phyloP scores from a whole-genome alignment of 2,329 filamentous ascomycete species.

The Aspergillus sp. region DNA sequence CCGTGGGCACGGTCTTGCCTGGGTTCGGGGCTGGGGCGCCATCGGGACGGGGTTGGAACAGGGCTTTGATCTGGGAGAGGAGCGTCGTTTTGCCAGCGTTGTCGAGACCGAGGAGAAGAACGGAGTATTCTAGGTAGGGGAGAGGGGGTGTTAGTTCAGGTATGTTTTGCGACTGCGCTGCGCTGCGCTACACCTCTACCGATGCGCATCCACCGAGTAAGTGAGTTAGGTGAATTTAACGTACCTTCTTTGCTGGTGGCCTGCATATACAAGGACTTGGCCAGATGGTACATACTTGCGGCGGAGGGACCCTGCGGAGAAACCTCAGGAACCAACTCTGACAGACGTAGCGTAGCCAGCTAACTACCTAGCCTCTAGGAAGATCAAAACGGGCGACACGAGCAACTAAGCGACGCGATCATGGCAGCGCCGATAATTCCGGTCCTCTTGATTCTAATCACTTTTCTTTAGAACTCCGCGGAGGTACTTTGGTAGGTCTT shows the following conservation, averaged over 20 bases:
- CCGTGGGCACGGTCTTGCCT: constrained; percentile 87
- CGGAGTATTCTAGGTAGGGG: constrained; percentile 75
- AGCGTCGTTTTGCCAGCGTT: constrained; percentile 98
- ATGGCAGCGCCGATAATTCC: constrained; percentile 20
- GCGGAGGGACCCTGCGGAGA: constrained; percentile 18
- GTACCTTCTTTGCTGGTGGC: constrained; percentile 94
- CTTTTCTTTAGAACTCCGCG: background rate
- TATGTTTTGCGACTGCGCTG: background rate
- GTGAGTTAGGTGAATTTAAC: constrained; percentile 6
- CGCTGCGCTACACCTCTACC: background rate
- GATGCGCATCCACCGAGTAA: too few relatives aligned
- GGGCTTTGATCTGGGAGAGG: constrained; percentile 90
- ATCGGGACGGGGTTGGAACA: constrained; percentile 58
- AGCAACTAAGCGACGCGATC: constrained; percentile 12
- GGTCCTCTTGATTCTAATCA: background rate
- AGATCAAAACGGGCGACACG: constrained; percentile 14
- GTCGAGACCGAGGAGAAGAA: constrained; percentile 94
- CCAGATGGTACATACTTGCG: constrained; percentile 82
- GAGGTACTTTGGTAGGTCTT: background rate
- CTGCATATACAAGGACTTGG: constrained; percentile 91
- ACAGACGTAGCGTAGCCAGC: constrained; percentile 2
- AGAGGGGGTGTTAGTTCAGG: too few relatives aligned
- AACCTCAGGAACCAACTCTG: constrained; percentile 16
- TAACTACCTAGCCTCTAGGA: constrained; percentile 5
- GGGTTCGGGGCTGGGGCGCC: constrained; percentile 55